Conservation (phyloP, 2,329 filamentous ascomycete genomes). For the Ophiostoma himal-ulmi region DNA sequence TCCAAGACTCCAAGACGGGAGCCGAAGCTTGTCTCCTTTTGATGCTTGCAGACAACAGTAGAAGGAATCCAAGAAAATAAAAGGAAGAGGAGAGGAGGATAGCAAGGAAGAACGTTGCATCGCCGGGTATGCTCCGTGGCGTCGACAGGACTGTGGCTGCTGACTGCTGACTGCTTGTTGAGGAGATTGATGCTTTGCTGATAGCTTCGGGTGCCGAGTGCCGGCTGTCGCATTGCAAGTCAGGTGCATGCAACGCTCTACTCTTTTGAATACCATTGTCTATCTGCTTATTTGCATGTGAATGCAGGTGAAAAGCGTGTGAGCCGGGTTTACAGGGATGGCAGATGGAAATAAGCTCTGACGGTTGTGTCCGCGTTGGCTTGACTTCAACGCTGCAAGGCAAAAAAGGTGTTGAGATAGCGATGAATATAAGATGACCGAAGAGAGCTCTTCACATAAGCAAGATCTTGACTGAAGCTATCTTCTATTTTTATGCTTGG, state of each 20-base stretch:
- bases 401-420: neutral
- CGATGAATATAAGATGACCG: no score
- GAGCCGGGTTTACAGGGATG: neutral
- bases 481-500: neutral
- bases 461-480: neutral
- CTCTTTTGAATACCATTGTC: neutral
- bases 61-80: no score
- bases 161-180: neutral
- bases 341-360: neutral
- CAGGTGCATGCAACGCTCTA: no score
- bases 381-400: neutral
- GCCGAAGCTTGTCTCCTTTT: no score
- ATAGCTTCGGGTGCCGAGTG: neutral
- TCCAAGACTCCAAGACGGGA: no score
- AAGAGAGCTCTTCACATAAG: neutral
- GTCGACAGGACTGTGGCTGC: neutral
- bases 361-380: neutral
- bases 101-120: no score
- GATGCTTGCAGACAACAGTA: no score
- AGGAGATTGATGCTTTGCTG: no score
- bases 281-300: neutral
- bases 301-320: neutral
- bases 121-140: no score
- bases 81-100: no score
- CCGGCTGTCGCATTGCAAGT: neutral